Percentiles rank a stretch among this genome's conserved stretches.
Evolutionary conservation across 2,329 filamentous ascomycete species (phyloP).

Genomic region (Ceratocystis eucalypticola): DNA sequence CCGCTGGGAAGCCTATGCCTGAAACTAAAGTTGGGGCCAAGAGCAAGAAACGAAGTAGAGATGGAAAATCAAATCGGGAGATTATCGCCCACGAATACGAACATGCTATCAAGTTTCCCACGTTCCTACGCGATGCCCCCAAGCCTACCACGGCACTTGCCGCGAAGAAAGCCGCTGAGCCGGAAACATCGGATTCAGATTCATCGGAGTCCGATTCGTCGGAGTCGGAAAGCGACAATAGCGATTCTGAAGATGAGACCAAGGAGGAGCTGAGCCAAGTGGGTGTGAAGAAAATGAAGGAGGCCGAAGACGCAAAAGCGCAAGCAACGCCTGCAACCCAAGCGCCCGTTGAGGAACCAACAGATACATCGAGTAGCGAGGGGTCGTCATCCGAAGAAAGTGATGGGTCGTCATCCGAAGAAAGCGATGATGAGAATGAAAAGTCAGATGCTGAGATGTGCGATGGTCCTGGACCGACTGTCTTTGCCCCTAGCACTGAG

Average conservation of each 20-base stretch:
- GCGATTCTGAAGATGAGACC: slow-evolving; percentile 9
- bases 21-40: slow-evolving; percentile 33
- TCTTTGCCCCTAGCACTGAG: slow-evolving; percentile 8
- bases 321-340: slow-evolving; percentile 12
- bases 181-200: slow-evolving; percentile 20
- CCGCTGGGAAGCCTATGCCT: slow-evolving; percentile 32
- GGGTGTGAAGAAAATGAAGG: slow-evolving; percentile 19
- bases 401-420: slow-evolving; percentile 21
- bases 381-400: slow-evolving; percentile 22
- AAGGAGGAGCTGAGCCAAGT: slow-evolving; percentile 10
- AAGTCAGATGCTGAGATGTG: not conserved
- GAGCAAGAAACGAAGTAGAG: slow-evolving; percentile 48
- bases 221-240: slow-evolving; percentile 10
- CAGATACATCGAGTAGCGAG: slow-evolving; percentile 21
- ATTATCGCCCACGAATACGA: slow-evolving; percentile 78
- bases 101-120: slow-evolving; percentile 68
- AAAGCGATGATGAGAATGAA: slow-evolving; percentile 14
- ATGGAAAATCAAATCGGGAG: slow-evolving; percentile 37
- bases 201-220: slow-evolving; percentile 11
- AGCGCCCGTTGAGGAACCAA: slow-evolving; percentile 15
- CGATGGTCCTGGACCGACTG: not conserved
- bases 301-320: not conserved
- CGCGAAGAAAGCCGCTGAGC: slow-evolving; percentile 20
- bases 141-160: slow-evolving; percentile 22
- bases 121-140: slow-evolving; percentile 52